Base-by-base conservation (phyloP, 768 basidiomycete species). In the Heimioporus sp. region DNA sequence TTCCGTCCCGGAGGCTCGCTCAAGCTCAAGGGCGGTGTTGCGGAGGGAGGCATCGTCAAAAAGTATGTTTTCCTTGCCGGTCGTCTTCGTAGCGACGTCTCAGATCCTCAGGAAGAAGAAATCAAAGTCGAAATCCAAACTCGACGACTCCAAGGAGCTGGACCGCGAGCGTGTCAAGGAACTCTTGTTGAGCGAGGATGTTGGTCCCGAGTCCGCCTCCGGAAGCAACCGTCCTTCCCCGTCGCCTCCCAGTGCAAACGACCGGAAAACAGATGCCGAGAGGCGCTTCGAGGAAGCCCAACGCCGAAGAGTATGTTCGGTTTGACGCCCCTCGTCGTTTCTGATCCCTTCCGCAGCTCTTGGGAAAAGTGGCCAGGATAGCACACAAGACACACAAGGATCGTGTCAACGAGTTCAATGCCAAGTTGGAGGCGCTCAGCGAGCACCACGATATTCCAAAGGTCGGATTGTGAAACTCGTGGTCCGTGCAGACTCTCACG, bases 371-470 rank as follows among this genome's bases (percentile, higher is more conserved):
- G 16, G 78, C 81, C 16, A 90, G 82, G 70, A 63, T 90, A 62
- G 92, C 93, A 0, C 75, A 75, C 62, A 91, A 89, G 73, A 92
- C 90, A 7, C 93, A 97, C 72, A 97, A 97, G 72, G 93, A 97
- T 54, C 86, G 93, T 39, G 93, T 97, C 35, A 84, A 81, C 57
- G 92, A 94, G 63, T 92, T 95, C 63, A 97, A 97, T 64, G 62
- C 80, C 21, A 89, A 94, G 65, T 76, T 97, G 10, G 93, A 95
- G 71, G 74, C 81, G 52, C 79, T 94, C 51, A 90, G 88, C 68
- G 92, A 95, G 73, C 93, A 94, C 78, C 90, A 96, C 69, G 92
- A 95, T 68, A 93, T 94, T 63, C 92, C 92, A 37, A 94, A 95
- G 80, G 91, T 86, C 66, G 53, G 72, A 62, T 44, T 43, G 50